Conservation (phyloP, 306 rosid genomes). For the Pyrus betulifolia region DNA sequence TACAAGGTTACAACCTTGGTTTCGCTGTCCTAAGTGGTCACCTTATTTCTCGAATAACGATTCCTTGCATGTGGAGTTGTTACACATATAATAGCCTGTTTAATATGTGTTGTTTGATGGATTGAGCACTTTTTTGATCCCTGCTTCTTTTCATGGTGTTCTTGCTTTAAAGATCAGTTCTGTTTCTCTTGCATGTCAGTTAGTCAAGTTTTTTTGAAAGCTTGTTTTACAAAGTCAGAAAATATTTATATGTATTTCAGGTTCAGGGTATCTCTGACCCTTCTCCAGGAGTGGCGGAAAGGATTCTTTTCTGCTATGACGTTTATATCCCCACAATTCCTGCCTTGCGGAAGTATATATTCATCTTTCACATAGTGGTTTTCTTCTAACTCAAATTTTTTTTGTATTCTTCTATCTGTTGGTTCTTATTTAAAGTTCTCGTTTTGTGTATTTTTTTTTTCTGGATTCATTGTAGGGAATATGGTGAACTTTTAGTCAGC, state of each 20-base stretch:
- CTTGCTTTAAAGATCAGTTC: background rate
- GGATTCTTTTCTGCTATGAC: slow-evolving; percentile 57
- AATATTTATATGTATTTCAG: slow-evolving; percentile 30
- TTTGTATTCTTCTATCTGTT: background rate
- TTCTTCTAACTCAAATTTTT: background rate
- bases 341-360: slow-evolving; percentile 67
- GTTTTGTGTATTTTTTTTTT: background rate
- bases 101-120: background rate
- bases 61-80: background rate
- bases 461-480: slow-evolving; percentile 51
- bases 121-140: background rate
- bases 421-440: background rate
- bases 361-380: slow-evolving; percentile 8
- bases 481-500: slow-evolving; percentile 81
- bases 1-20: background rate
- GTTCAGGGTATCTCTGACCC: slow-evolving; percentile 53
- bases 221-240: slow-evolving; percentile 8
- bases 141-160: background rate
- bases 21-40: background rate
- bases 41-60: background rate
- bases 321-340: slow-evolving; percentile 70
- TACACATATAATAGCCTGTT: background rate
- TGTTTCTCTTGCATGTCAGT: background rate
- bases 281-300: slow-evolving; percentile 56
- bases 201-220: background rate